Evolutionary conservation across 306 rosid species (phyloP), one percentile per base, ranked within the genome.

Genomic region (Gynostemma pentaphyllum): DNA sequence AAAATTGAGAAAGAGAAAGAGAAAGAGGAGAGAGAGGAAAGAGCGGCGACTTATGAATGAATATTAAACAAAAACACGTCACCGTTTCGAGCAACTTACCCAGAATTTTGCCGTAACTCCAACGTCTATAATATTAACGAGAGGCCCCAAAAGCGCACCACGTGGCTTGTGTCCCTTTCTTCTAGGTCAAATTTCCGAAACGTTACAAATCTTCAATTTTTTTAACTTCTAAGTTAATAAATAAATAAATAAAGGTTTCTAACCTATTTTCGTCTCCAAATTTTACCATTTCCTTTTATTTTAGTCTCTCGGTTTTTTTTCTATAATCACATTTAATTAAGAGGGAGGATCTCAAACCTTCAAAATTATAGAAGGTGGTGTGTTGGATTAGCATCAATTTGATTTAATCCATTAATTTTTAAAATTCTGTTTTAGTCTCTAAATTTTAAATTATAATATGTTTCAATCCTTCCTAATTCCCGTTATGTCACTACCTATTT

Each of bases 11-110:
- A 10, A 61, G 74, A 61, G 68, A 72, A 67, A 75, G 82, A 64
- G 76, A 27, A n/a, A n/a, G n/a, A 34, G 65, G 61, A 57, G 64
- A 45, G 56, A 68, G 75, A 52, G 68, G 68, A 73, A 68, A 74
- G 83, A 63, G 80, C 76, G 73, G 86, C 78, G 73, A 65, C 76
- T 84, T 70, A 73, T 76, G 74, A 81, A n/a, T n/a, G n/a, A 69
- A 68, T 32, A 72, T 52, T 40, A 76, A 81, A 76, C 61, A 48
- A 8, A 10, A 45, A 71, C 74, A 85, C 83, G 88, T 82, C 95
- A 82, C 80, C 77, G 63, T 53, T 74, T 73, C 64, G 28, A 30
- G 10, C 68, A 68, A 64, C 66, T 60, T 56, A 45, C 57, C 54
- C 48, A 40, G 53, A 51, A 78, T 60, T 56, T 62, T 68, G 78